Conservation (phyloP, 345 rosid genomes). For the Orychophragmus violaceus region DNA sequence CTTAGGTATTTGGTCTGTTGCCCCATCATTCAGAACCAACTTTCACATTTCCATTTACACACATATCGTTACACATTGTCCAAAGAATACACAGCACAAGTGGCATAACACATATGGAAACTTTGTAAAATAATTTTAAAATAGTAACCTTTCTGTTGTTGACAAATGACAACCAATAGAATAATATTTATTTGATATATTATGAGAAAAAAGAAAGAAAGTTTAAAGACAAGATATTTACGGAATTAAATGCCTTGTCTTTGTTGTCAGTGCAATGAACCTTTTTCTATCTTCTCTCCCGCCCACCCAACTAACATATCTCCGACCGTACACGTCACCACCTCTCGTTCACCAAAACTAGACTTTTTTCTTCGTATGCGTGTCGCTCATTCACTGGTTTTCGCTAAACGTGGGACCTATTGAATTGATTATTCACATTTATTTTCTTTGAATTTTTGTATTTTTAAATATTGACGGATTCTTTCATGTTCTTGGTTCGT, state of each 20-base stretch:
- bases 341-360: constrained; percentile 8
- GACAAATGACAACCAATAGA: constrained; percentile 1
- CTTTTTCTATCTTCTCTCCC: constrained; percentile 15
- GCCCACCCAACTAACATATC: constrained; percentile 26
- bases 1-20: constrained; percentile 9
- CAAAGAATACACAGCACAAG: constrained; percentile 19
- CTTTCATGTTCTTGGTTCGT: constrained; percentile 16
- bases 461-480: background rate
- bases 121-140: background rate
- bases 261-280: constrained; percentile 27
- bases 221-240: too few species aligned
- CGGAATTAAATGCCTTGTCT: constrained; percentile 14
- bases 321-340: constrained; percentile 32
- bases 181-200: background rate
- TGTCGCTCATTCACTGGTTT: constrained; percentile 17
- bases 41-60: constrained; percentile 6
- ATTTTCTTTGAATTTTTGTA: background rate
- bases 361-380: constrained; percentile 22
- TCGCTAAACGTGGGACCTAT: background rate
- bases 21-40: constrained; percentile 16
- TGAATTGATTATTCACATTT: background rate
- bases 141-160: background rate
- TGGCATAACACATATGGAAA: constrained; percentile 23
- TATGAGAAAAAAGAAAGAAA: background rate
- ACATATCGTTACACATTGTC: constrained; percentile 14